Percentiles rank a stretch among this genome's conserved stretches.
phyloP scores from a whole-genome alignment of 169 alveolate genomes.

The Cystoisospora suis region DNA sequence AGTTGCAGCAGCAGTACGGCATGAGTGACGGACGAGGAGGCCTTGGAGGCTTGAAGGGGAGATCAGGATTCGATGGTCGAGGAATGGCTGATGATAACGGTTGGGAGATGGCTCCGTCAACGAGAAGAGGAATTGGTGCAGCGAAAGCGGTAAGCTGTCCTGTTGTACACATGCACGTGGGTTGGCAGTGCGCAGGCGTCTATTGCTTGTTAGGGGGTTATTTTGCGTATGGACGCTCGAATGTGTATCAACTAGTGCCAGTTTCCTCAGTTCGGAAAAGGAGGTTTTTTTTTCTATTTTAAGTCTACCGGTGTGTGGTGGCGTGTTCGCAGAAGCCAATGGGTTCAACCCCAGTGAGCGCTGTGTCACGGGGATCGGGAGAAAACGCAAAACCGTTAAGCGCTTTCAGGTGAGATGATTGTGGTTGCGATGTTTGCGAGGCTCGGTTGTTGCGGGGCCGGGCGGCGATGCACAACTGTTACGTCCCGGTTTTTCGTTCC shows the following conservation, averaged over 20 bases:
- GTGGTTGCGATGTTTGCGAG: no score
- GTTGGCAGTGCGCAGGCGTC: no score
- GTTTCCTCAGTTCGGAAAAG: no score
- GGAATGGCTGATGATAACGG: slow-evolving; percentile 36
- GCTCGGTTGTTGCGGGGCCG: no score
- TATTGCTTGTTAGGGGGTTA: no score
- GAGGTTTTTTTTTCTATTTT: no score
- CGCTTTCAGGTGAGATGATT: slow-evolving; percentile 14
- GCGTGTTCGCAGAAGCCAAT: not conserved
- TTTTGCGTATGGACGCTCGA: no score
- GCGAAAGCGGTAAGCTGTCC: not conserved
- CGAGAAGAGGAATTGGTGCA: slow-evolving; percentile 13
- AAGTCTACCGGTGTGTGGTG: not conserved
- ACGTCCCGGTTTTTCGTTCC: no score
- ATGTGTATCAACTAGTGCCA: no score
- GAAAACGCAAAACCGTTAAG: not conserved
- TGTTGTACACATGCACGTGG: no score
- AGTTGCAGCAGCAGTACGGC: not conserved
- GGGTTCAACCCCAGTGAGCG: not conserved
- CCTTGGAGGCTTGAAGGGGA: not conserved
- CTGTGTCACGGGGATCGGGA: not conserved
- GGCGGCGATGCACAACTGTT: no score
- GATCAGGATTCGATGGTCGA: not conserved
- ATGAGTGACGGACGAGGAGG: not conserved
- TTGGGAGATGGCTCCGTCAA: slow-evolving; percentile 40